Percentiles rank a stretch among this genome's conserved stretches.
Evolutionary conservation across 441 rosid genomes (phyloP).

Genomic region (Adansonia grandidieri): DNA sequence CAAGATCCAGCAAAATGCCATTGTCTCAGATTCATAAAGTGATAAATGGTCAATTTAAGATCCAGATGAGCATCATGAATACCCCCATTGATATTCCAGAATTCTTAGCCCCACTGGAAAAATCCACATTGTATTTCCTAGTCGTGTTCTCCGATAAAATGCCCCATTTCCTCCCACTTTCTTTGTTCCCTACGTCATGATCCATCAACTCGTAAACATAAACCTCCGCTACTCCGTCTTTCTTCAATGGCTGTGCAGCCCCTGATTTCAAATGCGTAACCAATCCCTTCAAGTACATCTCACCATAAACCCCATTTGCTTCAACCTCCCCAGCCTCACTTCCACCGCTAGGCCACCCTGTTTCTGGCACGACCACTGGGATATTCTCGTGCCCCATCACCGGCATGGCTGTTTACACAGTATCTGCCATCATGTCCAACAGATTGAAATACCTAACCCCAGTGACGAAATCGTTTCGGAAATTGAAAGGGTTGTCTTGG

Average conservation of each 20-base stretch:
- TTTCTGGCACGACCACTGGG: slow-evolving; percentile 74
- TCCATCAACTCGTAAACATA: slow-evolving; percentile 74
- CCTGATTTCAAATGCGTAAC: slow-evolving; percentile 64
- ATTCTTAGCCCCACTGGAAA: slow-evolving; percentile 38
- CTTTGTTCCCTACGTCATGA: slow-evolving; percentile 44
- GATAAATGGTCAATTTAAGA: too few relatives aligned
- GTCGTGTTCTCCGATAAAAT: slow-evolving; percentile 64
- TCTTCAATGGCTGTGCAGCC: slow-evolving; percentile 70
- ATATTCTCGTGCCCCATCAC: slow-evolving; percentile 73
- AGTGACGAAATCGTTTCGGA: slow-evolving; percentile 69
- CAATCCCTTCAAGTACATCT: slow-evolving; percentile 66
- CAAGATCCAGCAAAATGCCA: too few relatives aligned
- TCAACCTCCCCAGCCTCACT: slow-evolving; percentile 58
- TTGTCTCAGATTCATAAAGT: too few relatives aligned
- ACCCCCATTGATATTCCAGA: too few relatives aligned
- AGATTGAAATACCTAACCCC: slow-evolving; percentile 77
- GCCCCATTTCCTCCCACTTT: slow-evolving; percentile 67
- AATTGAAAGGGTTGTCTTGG: slow-evolving; percentile 69
- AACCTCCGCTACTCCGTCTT: slow-evolving; percentile 63
- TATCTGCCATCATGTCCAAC: slow-evolving; percentile 84
- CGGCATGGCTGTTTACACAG: slow-evolving; percentile 65
- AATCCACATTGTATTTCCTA: slow-evolving; percentile 58
- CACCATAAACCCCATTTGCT: slow-evolving; percentile 61
- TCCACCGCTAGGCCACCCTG: slow-evolving; percentile 84
- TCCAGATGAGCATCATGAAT: too few relatives aligned